A percentile compares a stretch with the other conserved stretches of the same genome.
Evolutionary conservation across 2,329 filamentous ascomycete species (phyloP).

Genomic region (Chrysoporthe puriensis): DNA sequence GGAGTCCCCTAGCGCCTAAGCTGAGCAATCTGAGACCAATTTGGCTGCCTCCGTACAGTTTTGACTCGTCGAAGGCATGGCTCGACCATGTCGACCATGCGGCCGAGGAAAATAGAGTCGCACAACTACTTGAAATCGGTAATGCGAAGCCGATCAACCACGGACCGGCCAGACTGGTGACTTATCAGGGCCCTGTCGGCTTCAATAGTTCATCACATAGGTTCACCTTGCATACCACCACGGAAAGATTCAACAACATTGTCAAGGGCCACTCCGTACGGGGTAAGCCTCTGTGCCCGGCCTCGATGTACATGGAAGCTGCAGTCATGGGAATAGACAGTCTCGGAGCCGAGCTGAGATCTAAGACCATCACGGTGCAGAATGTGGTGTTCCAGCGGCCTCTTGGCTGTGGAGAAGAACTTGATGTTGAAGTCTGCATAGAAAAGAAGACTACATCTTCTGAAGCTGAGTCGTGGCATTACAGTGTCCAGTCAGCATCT

Average conservation of each 20-base stretch:
- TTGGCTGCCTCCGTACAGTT: constrained; percentile 1
- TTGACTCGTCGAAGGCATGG: neutral
- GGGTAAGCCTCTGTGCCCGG: neutral
- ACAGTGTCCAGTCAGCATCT: neutral
- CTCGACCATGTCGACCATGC: neutral
- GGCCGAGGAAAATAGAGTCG: neutral
- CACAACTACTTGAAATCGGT: too few species aligned
- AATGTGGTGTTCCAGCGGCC: neutral
- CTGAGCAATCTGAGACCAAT: neutral
- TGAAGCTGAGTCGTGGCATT: neutral
- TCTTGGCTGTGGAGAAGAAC: neutral
- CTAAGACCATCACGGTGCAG: neutral
- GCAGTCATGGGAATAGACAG: neutral
- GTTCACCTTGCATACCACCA: neutral
- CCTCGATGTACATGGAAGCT: neutral
- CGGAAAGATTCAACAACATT: neutral
- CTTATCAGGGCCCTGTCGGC: neutral
- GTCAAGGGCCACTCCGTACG: too few species aligned
- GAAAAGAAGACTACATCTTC: neutral
- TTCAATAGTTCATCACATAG: neutral
- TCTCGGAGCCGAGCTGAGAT: neutral
- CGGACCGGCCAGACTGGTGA: neutral
- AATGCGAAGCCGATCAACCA: neutral
- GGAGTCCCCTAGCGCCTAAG: too few species aligned
- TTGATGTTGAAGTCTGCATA: neutral